Conservation (phyloP, 1,284 basidiomycete species). For the Sanghuangporus weigelae region DNA sequence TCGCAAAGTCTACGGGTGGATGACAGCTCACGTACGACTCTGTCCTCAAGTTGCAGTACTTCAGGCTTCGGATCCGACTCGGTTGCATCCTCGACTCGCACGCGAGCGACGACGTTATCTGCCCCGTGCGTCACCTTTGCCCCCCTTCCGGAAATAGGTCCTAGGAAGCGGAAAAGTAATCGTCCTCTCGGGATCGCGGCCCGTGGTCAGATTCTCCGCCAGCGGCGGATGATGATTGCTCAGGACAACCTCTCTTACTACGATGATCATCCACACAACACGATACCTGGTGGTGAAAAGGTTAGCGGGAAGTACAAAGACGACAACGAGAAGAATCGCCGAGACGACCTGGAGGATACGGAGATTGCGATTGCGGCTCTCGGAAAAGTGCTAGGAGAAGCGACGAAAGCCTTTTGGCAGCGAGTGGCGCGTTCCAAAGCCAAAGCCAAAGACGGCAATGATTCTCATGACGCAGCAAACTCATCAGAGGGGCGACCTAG, state of each 20-base stretch:
- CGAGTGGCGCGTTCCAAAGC: constrained; percentile 5
- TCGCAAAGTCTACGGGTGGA: not conserved
- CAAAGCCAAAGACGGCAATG: not conserved
- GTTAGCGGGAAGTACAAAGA: not conserved
- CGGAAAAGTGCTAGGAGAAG: constrained; percentile 14
- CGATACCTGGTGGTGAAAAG: not conserved
- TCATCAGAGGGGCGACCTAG: not conserved
- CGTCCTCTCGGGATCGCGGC: constrained; percentile 19
- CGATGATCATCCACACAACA: not conserved
- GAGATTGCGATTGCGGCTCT: constrained; percentile 11
- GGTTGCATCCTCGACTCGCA: constrained; percentile 6
- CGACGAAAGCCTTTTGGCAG: constrained; percentile 10
- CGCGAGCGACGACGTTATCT: constrained; percentile 7
- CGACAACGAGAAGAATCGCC: not conserved
- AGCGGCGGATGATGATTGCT: constrained; percentile 8
- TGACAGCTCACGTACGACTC: not conserved
- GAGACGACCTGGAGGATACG: not conserved
- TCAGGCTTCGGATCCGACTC: constrained; percentile 3
- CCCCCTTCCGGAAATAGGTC: constrained; percentile 17
- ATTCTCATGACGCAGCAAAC: not conserved
- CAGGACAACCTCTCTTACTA: constrained; percentile 3
- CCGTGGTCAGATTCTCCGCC: constrained; percentile 15
- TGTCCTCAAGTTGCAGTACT: not conserved
- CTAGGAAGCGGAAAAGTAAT: constrained; percentile 11
- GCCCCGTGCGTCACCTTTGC: constrained; percentile 15